Conservation (phyloP, 2,329 filamentous ascomycete genomes). For the Thyridium curvatum region DNA sequence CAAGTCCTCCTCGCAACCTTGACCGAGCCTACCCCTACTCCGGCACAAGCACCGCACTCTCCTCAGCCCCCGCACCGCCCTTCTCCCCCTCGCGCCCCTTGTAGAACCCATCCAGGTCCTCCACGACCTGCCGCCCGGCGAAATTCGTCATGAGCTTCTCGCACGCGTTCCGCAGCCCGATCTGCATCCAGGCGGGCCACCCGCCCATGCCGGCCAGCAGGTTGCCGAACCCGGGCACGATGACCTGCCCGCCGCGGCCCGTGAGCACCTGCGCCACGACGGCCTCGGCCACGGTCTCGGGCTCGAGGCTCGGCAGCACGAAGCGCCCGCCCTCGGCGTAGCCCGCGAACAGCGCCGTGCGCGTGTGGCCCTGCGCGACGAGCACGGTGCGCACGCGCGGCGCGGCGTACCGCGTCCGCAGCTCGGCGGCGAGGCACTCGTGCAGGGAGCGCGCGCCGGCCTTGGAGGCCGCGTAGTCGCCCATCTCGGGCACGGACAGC, state of each 20-base stretch:
- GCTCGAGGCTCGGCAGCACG: constrained; percentile 46
- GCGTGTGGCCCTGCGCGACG: constrained; percentile 57
- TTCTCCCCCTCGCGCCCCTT: constrained; percentile 1
- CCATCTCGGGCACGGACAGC: constrained; percentile 53
- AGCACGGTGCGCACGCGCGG: constrained; percentile 59
- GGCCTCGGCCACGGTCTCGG: constrained; percentile 58
- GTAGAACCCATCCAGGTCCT: constrained; percentile 5
- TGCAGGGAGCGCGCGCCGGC: constrained; percentile 62
- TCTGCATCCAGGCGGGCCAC: constrained; percentile 31
- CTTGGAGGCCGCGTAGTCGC: constrained; percentile 64
- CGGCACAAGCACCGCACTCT: constrained; percentile 2
- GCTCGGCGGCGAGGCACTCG: constrained; percentile 55
- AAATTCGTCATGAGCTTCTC: constrained; percentile 5
- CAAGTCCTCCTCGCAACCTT: too few species aligned
- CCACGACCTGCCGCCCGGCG: constrained; percentile 3
- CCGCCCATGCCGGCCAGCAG: constrained; percentile 37
- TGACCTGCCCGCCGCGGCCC: constrained; percentile 50
- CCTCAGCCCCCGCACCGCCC: not conserved
- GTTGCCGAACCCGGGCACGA: constrained; percentile 40
- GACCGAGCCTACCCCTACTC: too few species aligned
- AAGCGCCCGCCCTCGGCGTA: constrained; percentile 45
- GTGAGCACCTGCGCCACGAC: constrained; percentile 54
- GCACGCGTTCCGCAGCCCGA: not conserved
- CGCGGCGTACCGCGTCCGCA: constrained; percentile 54
- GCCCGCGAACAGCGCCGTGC: constrained; percentile 53